phyloP scores from a whole-genome alignment of 768 basidiomycete species.

The Crucibulum laeve region DNA sequence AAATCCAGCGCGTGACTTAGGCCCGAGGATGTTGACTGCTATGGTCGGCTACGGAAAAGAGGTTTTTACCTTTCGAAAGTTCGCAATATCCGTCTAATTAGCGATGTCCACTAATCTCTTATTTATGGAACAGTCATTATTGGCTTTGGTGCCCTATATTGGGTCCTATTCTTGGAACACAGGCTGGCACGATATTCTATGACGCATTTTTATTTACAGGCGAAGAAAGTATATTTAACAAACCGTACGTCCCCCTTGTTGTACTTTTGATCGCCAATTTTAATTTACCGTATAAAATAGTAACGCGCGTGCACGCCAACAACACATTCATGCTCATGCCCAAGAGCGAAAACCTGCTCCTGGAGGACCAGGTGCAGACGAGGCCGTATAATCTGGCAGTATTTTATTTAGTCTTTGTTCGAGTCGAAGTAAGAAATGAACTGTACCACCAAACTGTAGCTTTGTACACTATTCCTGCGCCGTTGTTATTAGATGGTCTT shows the following conservation, averaged over 20 bases:
- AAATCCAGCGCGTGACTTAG: slow-evolving; percentile 35
- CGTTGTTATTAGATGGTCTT: background rate
- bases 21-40: slow-evolving; percentile 61
- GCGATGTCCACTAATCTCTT: background rate
- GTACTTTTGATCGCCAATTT: background rate
- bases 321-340: slow-evolving; percentile 5
- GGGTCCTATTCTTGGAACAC: slow-evolving; percentile 52
- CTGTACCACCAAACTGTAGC: background rate
- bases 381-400: background rate
- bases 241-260: slow-evolving; percentile 30
- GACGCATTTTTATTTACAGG: slow-evolving; percentile 56
- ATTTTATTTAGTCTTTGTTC: background rate
- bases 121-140: slow-evolving; percentile 43
- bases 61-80: slow-evolving; percentile 32
- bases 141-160: slow-evolving; percentile 68
- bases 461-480: background rate
- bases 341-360: slow-evolving; percentile 7
- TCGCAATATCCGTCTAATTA: slow-evolving; percentile 14
- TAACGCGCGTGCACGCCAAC: slow-evolving; percentile 8
- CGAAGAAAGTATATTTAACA: slow-evolving; percentile 49
- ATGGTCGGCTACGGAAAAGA: slow-evolving; percentile 59
- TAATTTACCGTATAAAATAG: background rate
- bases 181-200: slow-evolving; percentile 47
- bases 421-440: too few relatives aligned
- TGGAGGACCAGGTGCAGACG: slow-evolving; percentile 9